Conservation (phyloP, 176 grass and related monocot genomes). For the Triticum monococcum region DNA sequence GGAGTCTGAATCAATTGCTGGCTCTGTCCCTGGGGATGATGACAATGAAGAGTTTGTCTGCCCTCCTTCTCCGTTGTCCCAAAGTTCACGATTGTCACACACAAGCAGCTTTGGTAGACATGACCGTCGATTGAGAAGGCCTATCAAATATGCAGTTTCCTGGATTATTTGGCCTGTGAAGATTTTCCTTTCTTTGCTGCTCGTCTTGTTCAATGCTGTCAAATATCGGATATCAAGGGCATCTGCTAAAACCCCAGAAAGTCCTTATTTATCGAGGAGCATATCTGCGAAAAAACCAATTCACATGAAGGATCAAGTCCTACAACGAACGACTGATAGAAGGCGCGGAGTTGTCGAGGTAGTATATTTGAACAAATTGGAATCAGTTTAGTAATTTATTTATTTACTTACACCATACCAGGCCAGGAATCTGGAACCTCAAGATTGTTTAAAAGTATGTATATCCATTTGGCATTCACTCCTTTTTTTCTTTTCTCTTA, state of each 20-base stretch:
- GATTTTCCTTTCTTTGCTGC: constrained; percentile 51
- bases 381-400: background rate
- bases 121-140: constrained; percentile 58
- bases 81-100: constrained; percentile 74
- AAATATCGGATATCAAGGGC: constrained; percentile 43
- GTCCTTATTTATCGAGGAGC: constrained; percentile 28
- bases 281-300: constrained; percentile 36
- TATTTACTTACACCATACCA: constrained; percentile 10
- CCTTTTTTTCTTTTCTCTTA: constrained; percentile 18
- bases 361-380: constrained; percentile 16
- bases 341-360: constrained; percentile 97
- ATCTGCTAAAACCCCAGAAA: constrained; percentile 39
- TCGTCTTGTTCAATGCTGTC: constrained; percentile 58
- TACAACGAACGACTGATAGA: constrained; percentile 73
- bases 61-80: constrained; percentile 72
- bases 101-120: constrained; percentile 62
- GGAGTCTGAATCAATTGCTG: constrained; percentile 55
- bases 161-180: constrained; percentile 87
- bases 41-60: constrained; percentile 67
- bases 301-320: constrained; percentile 78
- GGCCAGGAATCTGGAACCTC: background rate
- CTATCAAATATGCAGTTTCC: constrained; percentile 64
- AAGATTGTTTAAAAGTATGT: constrained; percentile 8
- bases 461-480: constrained; percentile 9
- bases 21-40: constrained; percentile 71